Percentiles rank a stretch among this genome's conserved stretches.
Conservation (phyloP, 2,329 filamentous ascomycete genomes). For the Exserohilum turcica region DNA sequence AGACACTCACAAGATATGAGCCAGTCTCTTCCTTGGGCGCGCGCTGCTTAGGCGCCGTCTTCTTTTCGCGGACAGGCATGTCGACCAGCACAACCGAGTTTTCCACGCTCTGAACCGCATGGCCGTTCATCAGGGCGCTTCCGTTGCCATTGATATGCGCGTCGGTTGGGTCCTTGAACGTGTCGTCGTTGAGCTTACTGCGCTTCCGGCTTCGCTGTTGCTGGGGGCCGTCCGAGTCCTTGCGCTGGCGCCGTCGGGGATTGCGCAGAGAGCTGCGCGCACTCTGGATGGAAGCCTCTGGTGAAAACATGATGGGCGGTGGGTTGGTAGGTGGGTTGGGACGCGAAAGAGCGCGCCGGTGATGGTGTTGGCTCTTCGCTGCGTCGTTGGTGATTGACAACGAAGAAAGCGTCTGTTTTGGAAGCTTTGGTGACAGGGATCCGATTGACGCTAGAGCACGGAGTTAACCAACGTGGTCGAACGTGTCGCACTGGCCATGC, state of each 20-base stretch:
- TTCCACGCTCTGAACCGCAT: slow-evolving; percentile 35
- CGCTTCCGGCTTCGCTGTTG: slow-evolving; percentile 53
- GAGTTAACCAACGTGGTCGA: slow-evolving; percentile 15
- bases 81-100: slow-evolving; percentile 42
- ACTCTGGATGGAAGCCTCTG: slow-evolving; percentile 44
- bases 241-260: slow-evolving; percentile 53
- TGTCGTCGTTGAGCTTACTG: slow-evolving; percentile 53
- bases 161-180: slow-evolving; percentile 39
- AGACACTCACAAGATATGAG: slow-evolving; percentile 64
- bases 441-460: slow-evolving; percentile 5
- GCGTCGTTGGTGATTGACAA: slow-evolving; percentile 24
- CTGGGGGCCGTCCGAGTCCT: slow-evolving; percentile 51
- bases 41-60: slow-evolving; percentile 58
- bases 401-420: slow-evolving; percentile 24
- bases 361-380: slow-evolving; percentile 25
- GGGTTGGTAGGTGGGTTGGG: slow-evolving; percentile 12
- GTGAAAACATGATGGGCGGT: slow-evolving; percentile 46
- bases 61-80: slow-evolving; percentile 51
- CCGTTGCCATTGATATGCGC: slow-evolving; percentile 44
- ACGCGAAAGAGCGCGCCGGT: slow-evolving; percentile 42
- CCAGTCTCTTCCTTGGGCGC: slow-evolving; percentile 70
- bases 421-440: slow-evolving; percentile 22
- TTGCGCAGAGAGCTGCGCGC: slow-evolving; percentile 51
- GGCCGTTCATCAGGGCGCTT: slow-evolving; percentile 37
- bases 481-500: too few species aligned